Percentiles rank a stretch among this genome's conserved stretches.
These are phyloP conservation scores for Neobulgaria alba DNA, from an alignment of 2,329 filamentous ascomycete species.

Conservation along the genomic window DNA sequence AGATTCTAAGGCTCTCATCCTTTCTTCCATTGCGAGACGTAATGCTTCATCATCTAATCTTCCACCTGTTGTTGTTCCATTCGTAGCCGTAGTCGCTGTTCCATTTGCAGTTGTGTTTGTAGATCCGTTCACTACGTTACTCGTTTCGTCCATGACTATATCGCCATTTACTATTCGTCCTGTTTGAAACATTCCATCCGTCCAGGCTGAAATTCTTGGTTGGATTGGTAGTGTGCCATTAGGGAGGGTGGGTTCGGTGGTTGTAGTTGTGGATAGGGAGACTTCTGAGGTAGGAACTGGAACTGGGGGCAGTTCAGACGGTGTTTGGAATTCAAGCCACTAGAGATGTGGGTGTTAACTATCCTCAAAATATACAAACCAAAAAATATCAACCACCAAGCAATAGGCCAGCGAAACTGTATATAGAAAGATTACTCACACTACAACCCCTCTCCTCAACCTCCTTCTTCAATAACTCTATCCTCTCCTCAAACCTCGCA, in stretches of 20 bases:
- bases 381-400: too few species aligned
- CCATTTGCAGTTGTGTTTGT: conserved; percentile 6
- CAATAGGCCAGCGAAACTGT: too few species aligned
- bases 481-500: conserved; percentile 55
- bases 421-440: background rate
- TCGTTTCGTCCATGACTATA: conserved; percentile 35
- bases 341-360: background rate
- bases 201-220: conserved; percentile 37
- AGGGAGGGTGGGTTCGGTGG: background rate
- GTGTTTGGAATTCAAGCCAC: conserved; percentile 48
- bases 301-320: conserved; percentile 33
- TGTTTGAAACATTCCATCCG: conserved; percentile 55
- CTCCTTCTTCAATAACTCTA: conserved; percentile 55
- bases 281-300: background rate
- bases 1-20: conserved; percentile 39
- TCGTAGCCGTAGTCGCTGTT: conserved; percentile 1
- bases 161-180: conserved; percentile 46
- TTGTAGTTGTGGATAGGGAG: too few species aligned
- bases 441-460: conserved; percentile 45
- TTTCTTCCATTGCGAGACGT: conserved; percentile 44
- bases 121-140: conserved; percentile 7
- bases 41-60: conserved; percentile 52
- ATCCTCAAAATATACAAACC: background rate
- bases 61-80: conserved; percentile 37
- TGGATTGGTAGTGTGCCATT: background rate